Evolutionary conservation across 1,139 yeast species (phyloP).

Genomic region (Debaryomycetaceae sp.): DNA sequence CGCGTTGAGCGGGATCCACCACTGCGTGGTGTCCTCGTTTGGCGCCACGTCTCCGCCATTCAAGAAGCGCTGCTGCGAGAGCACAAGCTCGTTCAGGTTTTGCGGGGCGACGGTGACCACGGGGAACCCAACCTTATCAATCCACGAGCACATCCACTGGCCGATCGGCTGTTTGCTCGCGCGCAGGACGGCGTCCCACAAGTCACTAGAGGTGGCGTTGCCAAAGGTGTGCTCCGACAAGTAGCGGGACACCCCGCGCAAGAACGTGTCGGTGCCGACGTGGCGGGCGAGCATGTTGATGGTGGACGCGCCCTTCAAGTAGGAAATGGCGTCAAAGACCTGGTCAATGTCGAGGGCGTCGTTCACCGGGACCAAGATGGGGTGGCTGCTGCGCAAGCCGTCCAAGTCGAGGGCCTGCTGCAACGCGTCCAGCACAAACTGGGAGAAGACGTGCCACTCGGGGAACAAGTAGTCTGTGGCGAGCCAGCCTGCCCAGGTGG

Average conservation of each 20-base stretch:
- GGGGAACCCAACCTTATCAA: slow-evolving; percentile 78
- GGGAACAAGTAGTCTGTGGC: slow-evolving; percentile 71
- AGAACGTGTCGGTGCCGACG: slow-evolving; percentile 55
- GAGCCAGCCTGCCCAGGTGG: slow-evolving; percentile 80
- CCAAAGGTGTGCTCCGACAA: slow-evolving; percentile 60
- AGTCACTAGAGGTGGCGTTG: slow-evolving; percentile 69
- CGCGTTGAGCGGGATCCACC: slow-evolving; percentile 64
- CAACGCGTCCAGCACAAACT: slow-evolving; percentile 55
- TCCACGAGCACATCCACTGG: slow-evolving; percentile 72
- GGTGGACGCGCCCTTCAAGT: slow-evolving; percentile 71
- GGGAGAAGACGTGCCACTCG: slow-evolving; percentile 79
- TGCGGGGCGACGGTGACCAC: slow-evolving; percentile 47
- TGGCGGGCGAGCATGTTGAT: slow-evolving; percentile 62
- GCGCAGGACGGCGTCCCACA: slow-evolving; percentile 68
- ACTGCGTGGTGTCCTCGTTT: slow-evolving; percentile 36
- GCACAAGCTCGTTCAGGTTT: slow-evolving; percentile 25
- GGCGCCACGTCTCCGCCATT: slow-evolving; percentile 69
- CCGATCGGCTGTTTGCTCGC: slow-evolving; percentile 69
- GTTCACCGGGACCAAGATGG: slow-evolving; percentile 75
- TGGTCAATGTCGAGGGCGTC: slow-evolving; percentile 78
- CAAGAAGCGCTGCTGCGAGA: slow-evolving; percentile 66
- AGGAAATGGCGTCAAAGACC: slow-evolving; percentile 76
- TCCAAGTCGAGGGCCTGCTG: slow-evolving; percentile 66
- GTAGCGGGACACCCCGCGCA: slow-evolving; percentile 63
- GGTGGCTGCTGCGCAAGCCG: slow-evolving; percentile 68